Evolutionary conservation across 257 asterid genomes (phyloP).

Genomic region (Phtheirospermum japonicum): DNA sequence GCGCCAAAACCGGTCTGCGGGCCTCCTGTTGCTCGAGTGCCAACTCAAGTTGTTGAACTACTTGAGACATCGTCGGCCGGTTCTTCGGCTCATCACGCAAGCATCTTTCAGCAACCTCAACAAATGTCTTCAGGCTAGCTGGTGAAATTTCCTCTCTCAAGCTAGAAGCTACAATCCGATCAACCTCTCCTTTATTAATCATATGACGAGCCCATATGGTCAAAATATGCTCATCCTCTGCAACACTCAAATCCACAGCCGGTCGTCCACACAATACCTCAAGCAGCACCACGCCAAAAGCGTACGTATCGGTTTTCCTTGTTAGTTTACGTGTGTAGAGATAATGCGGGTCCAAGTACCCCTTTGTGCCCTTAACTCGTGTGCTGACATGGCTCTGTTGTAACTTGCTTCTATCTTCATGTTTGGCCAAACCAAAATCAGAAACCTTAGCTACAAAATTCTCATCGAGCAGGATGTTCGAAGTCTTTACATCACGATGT

Average conservation of each 20-base stretch:
- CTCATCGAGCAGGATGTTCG: background rate
- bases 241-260: background rate
- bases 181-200: background rate
- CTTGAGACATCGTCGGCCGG: constrained; percentile 3
- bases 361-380: background rate
- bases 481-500: background rate
- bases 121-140: background rate
- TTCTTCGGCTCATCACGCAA: constrained; percentile 7
- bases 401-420: background rate
- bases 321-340: background rate
- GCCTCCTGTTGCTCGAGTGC: constrained; percentile 10
- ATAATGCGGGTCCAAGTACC: background rate
- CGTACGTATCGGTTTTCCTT: too few relatives aligned
- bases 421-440: constrained; percentile 3
- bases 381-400: constrained; percentile 5
- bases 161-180: background rate
- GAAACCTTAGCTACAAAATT: background rate
- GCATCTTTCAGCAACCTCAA: background rate
- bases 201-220: background rate
- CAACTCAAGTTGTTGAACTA: background rate
- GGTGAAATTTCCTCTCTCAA: background rate
- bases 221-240: background rate
- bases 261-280: background rate
- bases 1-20: background rate
- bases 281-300: constrained; percentile 3